Evolutionary conservation across 208 protist species (phyloP).

Genomic region (Leishmania gerbilli): DNA sequence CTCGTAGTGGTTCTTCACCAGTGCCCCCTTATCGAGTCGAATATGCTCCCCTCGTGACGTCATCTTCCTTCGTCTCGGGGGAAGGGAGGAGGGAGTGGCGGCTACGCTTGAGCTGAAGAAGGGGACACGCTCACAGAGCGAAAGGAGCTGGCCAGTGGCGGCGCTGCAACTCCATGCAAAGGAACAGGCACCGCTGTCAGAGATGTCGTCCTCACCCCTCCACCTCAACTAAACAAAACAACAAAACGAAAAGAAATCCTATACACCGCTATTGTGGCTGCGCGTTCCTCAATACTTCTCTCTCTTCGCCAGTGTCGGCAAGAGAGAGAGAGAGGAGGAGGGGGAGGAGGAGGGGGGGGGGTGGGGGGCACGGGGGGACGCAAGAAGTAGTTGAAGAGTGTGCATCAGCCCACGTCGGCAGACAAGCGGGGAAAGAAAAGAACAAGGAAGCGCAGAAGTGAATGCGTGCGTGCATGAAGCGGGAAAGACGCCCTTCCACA

Average conservation of each 20-base stretch:
- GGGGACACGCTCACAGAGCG: not conserved
- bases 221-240: not conserved
- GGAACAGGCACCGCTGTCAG: not conserved
- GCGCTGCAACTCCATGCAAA: not conserved
- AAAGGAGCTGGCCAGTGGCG: no score
- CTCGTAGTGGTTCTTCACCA: constrained; percentile 66
- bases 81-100: not conserved
- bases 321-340: not conserved
- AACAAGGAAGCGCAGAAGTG: not conserved
- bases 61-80: constrained; percentile 2
- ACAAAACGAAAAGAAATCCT: not conserved
- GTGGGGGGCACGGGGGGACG: not conserved
- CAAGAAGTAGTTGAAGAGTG: not conserved
- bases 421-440: not conserved
- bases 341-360: no score
- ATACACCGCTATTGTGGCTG: not conserved
- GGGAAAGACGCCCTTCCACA: not conserved
- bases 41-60: constrained; percentile 60
- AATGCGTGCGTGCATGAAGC: not conserved
- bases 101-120: not conserved
- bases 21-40: constrained; percentile 45
- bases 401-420: not conserved
- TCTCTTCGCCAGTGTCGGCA: not conserved
- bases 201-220: not conserved
- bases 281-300: not conserved